phyloP scores from a whole-genome alignment of 1,284 basidiomycete genomes.

The Schizophyllum commune region DNA sequence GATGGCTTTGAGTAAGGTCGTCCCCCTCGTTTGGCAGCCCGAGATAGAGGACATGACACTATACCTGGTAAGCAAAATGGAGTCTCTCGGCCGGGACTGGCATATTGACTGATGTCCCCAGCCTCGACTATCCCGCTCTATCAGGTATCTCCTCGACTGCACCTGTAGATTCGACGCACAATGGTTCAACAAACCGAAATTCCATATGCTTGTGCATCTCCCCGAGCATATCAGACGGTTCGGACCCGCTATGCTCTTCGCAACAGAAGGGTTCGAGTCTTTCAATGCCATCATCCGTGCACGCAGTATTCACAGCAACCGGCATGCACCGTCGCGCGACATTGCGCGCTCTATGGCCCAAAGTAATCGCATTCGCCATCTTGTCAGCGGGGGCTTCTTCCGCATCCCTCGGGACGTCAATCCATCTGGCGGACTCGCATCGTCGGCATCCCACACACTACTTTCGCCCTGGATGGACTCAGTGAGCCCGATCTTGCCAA shows the following conservation, averaged over 20 bases:
- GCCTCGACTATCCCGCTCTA: too few species aligned
- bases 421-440: too few species aligned
- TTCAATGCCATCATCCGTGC: slow-evolving; percentile 30
- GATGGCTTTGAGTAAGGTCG: slow-evolving; percentile 25
- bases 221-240: slow-evolving; percentile 22
- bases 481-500: too few species aligned
- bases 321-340: slow-evolving; percentile 28
- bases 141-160: too few species aligned
- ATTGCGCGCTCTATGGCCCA: slow-evolving; percentile 23
- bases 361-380: neutral
- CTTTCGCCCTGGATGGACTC: too few species aligned
- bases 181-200: slow-evolving; percentile 26
- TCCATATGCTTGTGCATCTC: slow-evolving; percentile 27
- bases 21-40: slow-evolving; percentile 26
- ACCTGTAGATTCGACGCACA: neutral
- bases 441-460: too few species aligned
- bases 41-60: slow-evolving; percentile 24
- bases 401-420: too few species aligned
- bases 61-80: slow-evolving; percentile 21
- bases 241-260: slow-evolving; percentile 23
- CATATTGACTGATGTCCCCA: slow-evolving; percentile 7
- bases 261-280: slow-evolving; percentile 29
- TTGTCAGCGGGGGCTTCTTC: neutral
- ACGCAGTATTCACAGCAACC: slow-evolving; percentile 27
- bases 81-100: neutral